phyloP scores from a whole-genome alignment of 2,329 filamentous ascomycete species.

The Ceratocystis alfenasii region DNA sequence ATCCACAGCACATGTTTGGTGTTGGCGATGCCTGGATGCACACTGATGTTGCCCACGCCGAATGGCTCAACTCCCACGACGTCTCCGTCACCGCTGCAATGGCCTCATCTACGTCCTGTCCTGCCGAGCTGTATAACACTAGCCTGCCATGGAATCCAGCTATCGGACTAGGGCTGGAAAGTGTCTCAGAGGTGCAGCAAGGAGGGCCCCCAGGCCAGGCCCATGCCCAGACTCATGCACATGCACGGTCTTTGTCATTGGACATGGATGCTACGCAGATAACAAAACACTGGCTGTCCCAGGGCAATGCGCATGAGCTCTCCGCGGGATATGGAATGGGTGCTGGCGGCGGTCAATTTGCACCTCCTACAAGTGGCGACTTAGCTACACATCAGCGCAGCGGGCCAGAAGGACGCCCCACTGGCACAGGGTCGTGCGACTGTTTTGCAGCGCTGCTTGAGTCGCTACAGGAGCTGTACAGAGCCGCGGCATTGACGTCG shows the following conservation, averaged over 20 bases:
- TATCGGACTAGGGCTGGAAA: neutral
- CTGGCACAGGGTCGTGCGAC: neutral
- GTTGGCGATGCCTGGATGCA: conserved; percentile 12
- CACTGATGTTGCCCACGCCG: conserved; percentile 26
- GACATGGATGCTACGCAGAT: conserved; percentile 15
- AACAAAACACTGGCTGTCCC: conserved; percentile 27
- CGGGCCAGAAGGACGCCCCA: neutral
- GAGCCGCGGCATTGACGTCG: conserved; percentile 31
- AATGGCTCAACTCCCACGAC: conserved; percentile 5
- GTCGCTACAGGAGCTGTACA: conserved; percentile 38
- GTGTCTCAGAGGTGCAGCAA: neutral
- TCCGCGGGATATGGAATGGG: neutral
- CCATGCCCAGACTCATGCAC: conserved; percentile 29
- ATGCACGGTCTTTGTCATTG: conserved; percentile 29
- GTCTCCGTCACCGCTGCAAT: neutral
- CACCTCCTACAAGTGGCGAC: neutral
- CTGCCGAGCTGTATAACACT: conserved; percentile 30
- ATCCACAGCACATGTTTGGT: conserved; percentile 14
- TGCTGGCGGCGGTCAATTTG: neutral
- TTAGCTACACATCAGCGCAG: neutral
- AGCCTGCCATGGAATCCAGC: conserved; percentile 34
- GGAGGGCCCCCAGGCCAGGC: neutral
- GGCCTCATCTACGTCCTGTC: neutral
- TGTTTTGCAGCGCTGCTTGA: conserved; percentile 28
- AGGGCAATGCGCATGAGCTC: conserved; percentile 22